Percentiles rank a stretch among this genome's conserved stretches.
These are phyloP conservation scores for Colletotrichum neosansevieriae DNA, from an alignment of 2,329 filamentous ascomycete species.

Conservation along the genomic window DNA sequence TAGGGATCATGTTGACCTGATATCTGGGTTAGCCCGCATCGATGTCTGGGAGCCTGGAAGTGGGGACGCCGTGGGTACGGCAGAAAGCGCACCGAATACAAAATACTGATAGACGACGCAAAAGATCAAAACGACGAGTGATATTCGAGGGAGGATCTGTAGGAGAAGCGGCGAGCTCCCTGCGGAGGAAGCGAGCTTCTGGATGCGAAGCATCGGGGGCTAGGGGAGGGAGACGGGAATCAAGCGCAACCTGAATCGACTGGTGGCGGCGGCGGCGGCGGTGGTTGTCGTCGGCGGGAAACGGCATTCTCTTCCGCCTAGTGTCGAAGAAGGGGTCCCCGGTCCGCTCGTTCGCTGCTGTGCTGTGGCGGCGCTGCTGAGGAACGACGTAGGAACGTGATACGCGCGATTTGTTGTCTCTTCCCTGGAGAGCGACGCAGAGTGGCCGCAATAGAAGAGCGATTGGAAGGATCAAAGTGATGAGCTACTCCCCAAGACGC, in stretches of 20 bases:
- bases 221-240: constrained; percentile 3
- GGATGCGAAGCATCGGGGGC: constrained; percentile 31
- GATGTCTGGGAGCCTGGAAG: background rate
- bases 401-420: background rate
- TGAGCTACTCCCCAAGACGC: constrained; percentile 3
- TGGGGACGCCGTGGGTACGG: background rate
- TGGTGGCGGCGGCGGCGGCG: constrained; percentile 20
- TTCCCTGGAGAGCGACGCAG: background rate
- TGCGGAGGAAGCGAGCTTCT: constrained; percentile 28
- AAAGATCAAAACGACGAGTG: constrained; percentile 32
- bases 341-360: background rate
- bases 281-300: constrained; percentile 15
- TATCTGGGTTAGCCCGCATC: constrained; percentile 5
- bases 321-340: background rate
- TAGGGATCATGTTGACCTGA: constrained; percentile 56
- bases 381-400: background rate
- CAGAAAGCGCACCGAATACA: constrained; percentile 14
- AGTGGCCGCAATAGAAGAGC: background rate
- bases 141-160: constrained; percentile 18
- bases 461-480: constrained; percentile 2
- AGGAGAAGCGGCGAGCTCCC: constrained; percentile 28
- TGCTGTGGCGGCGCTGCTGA: background rate
- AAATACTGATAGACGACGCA: constrained; percentile 39
- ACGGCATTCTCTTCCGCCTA: constrained; percentile 31
- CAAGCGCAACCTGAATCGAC: constrained; percentile 10